Conservation (phyloP, 257 asterid species). For the Lantana camara region DNA sequence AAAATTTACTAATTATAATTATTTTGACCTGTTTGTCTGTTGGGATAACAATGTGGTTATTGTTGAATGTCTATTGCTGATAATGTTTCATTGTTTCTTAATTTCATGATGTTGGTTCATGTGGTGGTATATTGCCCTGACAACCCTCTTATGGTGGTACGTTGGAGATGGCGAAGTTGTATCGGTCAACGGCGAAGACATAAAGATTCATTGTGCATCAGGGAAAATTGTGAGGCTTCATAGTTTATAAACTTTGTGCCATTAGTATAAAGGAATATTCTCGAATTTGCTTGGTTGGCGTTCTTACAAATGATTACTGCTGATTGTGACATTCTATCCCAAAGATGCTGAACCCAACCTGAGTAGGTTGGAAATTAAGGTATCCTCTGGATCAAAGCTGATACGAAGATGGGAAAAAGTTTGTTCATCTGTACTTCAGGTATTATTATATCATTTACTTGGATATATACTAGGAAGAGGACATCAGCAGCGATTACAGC, state of each 20-base stretch:
- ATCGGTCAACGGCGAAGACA: conserved; percentile 56
- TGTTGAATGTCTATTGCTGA: not conserved
- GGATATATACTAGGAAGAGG: too few relatives aligned
- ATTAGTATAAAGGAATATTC: not conserved
- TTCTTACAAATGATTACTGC: conserved; percentile 18
- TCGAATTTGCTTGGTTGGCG: not conserved
- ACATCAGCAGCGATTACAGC: too few relatives aligned
- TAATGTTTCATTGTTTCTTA: not conserved
- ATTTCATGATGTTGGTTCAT: not conserved
- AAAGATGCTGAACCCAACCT: conserved; percentile 78
- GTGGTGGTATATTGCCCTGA: too few relatives aligned
- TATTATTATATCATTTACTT: too few relatives aligned
- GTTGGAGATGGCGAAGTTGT: conserved; percentile 74
- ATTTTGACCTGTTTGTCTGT: not conserved
- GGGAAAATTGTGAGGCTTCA: conserved; percentile 62
- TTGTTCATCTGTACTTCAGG: too few relatives aligned
- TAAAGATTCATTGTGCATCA: conserved; percentile 59
- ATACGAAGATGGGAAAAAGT: too few relatives aligned
- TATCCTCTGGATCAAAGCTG: too few relatives aligned
- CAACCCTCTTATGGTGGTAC: too few relatives aligned
- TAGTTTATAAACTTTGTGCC: not conserved
- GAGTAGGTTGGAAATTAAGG: too few relatives aligned
- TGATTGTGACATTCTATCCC: conserved; percentile 61
- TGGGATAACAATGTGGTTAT: not conserved
- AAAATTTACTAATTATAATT: not conserved